These are phyloP conservation scores for Tagetes patula DNA, from an alignment of 129 eudicot genomes.

Conservation along the genomic window DNA sequence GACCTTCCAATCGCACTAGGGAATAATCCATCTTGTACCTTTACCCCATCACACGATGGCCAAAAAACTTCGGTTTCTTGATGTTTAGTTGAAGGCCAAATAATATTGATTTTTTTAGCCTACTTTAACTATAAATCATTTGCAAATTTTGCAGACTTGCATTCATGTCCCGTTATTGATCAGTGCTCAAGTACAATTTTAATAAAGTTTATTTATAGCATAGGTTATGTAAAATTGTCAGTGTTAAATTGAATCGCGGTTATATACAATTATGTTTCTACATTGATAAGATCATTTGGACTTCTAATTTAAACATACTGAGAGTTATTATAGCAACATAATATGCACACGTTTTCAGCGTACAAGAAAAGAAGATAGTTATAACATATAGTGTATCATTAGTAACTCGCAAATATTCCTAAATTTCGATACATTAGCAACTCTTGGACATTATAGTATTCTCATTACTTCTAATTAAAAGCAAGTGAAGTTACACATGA, in stretches of 20 bases:
- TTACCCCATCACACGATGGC: too few species aligned
- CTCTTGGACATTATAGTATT: constrained; percentile 11
- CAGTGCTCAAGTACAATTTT: background rate
- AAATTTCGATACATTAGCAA: background rate
- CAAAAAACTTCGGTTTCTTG: too few species aligned
- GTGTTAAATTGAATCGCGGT: background rate
- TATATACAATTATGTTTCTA: background rate
- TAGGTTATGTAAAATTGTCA: too few species aligned
- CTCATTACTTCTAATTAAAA: constrained; percentile 21
- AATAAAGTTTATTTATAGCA: too few species aligned
- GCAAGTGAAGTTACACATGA: constrained; percentile 19
- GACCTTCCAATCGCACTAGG: too few species aligned
- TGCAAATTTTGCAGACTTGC: background rate
- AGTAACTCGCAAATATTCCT: background rate
- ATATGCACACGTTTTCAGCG: background rate
- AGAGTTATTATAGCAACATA: background rate
- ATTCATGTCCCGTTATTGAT: background rate
- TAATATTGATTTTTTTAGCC: too few species aligned
- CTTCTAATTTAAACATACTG: background rate
- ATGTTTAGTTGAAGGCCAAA: too few species aligned
- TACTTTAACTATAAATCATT: background rate
- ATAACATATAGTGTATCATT: constrained; percentile 5
- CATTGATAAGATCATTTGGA: background rate
- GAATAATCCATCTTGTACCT: too few species aligned
- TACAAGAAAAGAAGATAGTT: background rate